A percentile compares a stretch with the other conserved stretches of the same genome.
phyloP scores from a whole-genome alignment of 2,329 filamentous ascomycete genomes.

The Hypoxylon sp. region DNA sequence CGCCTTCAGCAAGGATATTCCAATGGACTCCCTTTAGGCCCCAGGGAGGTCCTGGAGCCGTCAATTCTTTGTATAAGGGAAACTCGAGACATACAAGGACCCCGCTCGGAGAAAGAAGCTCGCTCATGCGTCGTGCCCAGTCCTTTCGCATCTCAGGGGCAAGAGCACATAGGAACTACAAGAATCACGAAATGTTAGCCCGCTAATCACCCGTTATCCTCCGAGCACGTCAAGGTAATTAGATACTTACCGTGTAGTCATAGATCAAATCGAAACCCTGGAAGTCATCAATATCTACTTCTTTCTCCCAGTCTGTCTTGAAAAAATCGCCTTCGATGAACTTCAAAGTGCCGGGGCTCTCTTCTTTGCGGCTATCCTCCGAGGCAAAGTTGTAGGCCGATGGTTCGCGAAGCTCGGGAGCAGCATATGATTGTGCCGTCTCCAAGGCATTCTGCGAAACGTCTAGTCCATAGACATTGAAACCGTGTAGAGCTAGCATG shows the following conservation, averaged over 20 bases:
- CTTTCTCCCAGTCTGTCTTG: conserved; percentile 24
- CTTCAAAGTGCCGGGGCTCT: background rate
- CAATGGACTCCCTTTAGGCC: conserved; percentile 31
- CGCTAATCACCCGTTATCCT: background rate
- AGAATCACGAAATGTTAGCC: background rate
- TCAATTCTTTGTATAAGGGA: conserved; percentile 31
- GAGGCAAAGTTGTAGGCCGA: conserved; percentile 24
- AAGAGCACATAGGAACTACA: conserved; percentile 33
- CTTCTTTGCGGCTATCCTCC: background rate
- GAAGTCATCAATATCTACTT: conserved; percentile 6
- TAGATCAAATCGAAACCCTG: conserved; percentile 33
- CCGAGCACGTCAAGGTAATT: too few species aligned
- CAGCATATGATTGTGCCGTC: conserved; percentile 18
- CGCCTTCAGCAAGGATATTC: conserved; percentile 28
- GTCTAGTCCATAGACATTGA: conserved; percentile 31
- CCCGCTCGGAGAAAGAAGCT: conserved; percentile 27
- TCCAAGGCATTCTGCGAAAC: conserved; percentile 23
- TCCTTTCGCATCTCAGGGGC: conserved; percentile 28
- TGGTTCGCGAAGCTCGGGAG: conserved; percentile 18
- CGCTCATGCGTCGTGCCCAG: conserved; percentile 30
- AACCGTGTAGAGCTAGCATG: conserved; percentile 34
- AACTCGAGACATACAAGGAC: conserved; percentile 35
- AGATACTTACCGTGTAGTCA: conserved; percentile 31
- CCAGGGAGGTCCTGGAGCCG: conserved; percentile 26
- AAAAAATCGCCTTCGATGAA: conserved; percentile 34